Base-by-base conservation (phyloP, 805 yeast genomes). In the Hanseniaspora occidentalis region DNA sequence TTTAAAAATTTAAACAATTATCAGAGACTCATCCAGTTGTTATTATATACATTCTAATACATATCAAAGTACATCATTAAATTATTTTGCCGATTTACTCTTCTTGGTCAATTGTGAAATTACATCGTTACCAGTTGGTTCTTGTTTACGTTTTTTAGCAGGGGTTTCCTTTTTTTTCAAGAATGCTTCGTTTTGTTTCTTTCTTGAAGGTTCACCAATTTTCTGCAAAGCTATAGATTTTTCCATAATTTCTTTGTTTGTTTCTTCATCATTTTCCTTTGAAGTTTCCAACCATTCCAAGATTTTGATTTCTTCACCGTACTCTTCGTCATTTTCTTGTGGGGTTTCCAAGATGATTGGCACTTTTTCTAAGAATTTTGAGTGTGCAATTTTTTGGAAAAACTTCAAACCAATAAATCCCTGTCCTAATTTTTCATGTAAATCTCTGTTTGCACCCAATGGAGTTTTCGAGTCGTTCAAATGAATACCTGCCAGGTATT, bases 381-480 rank as follows among this genome's bases (percentile, higher is more conserved):
- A 74, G 57, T 86, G 85, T 47, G 94, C 84, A 39, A 89, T 50
- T 16, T 77, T 61, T 48, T 95, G 65, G 58, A 92, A 92, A 11
- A 79, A 75, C 49, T 89, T 95, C 36, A 92, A 65, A 0, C 96
- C 95, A 36, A 92, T 54, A 52, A 84, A 92, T 0, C 98, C 98
- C 48, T 74, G 67, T 1, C 98, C 98, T 29, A 92, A 61, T 44
- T 77, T 75, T 56, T 92, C 95, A 57, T 92, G 98, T 41, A 89
- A 70, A 58, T 92, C 98, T 46, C 94, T 70, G 51, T 84, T 84
- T 19, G 95, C 86, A 2, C 80, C 92, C 34, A 84, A 58, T 2
- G 97, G 97, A 3, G 94, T 94, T 62, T 89, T 88, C 6, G 97
- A 89, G 56, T 92, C 98, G 56, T 92, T 92, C 43, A 92, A 62